Evolutionary conservation across 1,284 basidiomycete genomes (phyloP).

Genomic region (Meira nashicola): DNA sequence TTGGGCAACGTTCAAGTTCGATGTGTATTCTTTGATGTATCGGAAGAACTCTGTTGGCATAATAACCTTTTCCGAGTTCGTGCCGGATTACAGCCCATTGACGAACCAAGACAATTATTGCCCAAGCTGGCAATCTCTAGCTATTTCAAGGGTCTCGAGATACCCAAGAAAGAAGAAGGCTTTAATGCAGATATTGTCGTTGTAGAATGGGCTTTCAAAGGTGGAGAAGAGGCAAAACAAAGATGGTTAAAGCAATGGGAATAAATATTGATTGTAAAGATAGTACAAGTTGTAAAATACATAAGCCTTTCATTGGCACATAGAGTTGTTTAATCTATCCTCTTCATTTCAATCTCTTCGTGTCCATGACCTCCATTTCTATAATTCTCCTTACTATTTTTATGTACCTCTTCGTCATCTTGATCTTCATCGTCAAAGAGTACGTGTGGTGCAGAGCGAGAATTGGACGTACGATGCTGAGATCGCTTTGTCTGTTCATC

Average conservation of each 20-base stretch:
- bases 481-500: neutral
- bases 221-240: constrained; percentile 2
- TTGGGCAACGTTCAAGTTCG: constrained; percentile 10
- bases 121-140: constrained; percentile 7
- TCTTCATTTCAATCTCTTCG: constrained; percentile 9
- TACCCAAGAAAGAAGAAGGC: constrained; percentile 8
- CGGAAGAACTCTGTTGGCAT: constrained; percentile 6
- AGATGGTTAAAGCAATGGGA: constrained; percentile 6
- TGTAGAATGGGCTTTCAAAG: constrained; percentile 5
- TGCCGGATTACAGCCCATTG: constrained; percentile 1
- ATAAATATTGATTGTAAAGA: neutral
- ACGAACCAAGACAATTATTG: constrained; percentile 4
- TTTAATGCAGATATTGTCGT: constrained; percentile 9
- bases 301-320: neutral
- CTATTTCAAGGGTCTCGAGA: constrained; percentile 10
- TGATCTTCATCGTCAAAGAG: constrained; percentile 6
- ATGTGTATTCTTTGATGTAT: constrained; percentile 15
- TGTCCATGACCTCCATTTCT: neutral
- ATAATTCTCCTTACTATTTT: neutral
- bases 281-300: neutral
- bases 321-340: neutral
- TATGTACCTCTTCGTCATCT: neutral
- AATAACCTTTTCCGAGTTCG: constrained; percentile 14
- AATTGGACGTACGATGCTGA: neutral
- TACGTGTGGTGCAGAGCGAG: neutral